Conservation (phyloP, 371 early-diverging fungal species). For the Actinomortierella ambigua region DNA sequence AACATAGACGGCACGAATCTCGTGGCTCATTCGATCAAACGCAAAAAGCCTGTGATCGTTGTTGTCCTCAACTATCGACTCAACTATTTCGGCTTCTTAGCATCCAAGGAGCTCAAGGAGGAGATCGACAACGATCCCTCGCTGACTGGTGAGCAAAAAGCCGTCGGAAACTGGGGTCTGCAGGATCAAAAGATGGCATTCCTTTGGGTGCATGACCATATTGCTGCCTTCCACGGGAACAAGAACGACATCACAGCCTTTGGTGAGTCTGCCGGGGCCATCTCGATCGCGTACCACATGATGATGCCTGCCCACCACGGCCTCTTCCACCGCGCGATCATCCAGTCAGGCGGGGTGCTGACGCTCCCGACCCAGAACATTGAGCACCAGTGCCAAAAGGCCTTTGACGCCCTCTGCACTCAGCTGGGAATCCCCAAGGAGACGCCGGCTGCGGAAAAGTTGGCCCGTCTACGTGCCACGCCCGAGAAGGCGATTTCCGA, state of each 20-base stretch:
- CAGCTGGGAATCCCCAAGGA: conserved; percentile 22
- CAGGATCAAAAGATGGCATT: conserved; percentile 52
- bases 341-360: conserved; percentile 35
- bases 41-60: conserved; percentile 35
- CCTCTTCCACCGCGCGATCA: conserved; percentile 39
- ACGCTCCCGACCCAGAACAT: conserved; percentile 17
- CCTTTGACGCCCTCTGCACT: conserved; percentile 19
- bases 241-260: conserved; percentile 47
- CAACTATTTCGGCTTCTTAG: conserved; percentile 35
- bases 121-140: conserved; percentile 14
- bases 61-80: conserved; percentile 41
- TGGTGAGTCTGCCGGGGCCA: conserved; percentile 55
- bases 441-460: conserved; percentile 17
- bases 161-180: conserved; percentile 48
- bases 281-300: conserved; percentile 43
- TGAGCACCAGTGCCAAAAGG: conserved; percentile 11
- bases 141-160: conserved; percentile 11
- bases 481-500: conserved; percentile 10
- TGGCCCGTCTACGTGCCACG: conserved; percentile 8
- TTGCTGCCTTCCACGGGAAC: conserved; percentile 54
- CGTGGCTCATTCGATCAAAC: conserved; percentile 8
- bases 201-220: conserved; percentile 54
- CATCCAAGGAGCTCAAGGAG: conserved; percentile 31
- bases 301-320: conserved; percentile 24
- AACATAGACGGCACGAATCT: conserved; percentile 22